Conservation (phyloP, 306 rosid genomes). For the Lupinus albus region DNA sequence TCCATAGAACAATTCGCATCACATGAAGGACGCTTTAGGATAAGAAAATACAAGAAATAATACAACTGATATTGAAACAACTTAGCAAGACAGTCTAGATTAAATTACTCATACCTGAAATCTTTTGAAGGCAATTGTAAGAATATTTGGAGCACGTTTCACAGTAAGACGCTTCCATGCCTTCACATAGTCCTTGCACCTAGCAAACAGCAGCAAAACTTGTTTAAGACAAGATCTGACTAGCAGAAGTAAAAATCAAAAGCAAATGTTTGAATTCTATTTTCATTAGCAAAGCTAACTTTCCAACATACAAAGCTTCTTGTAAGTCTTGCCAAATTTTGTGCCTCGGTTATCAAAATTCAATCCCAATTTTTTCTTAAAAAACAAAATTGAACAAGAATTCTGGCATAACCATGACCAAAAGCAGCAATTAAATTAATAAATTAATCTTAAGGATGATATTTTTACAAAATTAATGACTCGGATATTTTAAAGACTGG, state of each 20-base stretch:
- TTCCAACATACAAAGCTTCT: conserved; percentile 2
- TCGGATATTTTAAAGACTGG: background rate
- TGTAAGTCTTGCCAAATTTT: background rate
- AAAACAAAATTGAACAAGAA: background rate
- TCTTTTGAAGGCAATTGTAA: conserved; percentile 94
- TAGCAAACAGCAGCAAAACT: conserved; percentile 49
- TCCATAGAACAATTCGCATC: conserved; percentile 16
- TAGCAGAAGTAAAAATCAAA: conserved; percentile 29
- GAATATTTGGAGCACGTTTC: conserved; percentile 84
- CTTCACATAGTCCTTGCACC: conserved; percentile 97
- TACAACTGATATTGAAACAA: conserved; percentile 3
- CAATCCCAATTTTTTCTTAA: background rate
- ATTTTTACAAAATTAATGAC: background rate
- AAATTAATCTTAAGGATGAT: background rate
- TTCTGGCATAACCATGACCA: conserved; percentile 1
- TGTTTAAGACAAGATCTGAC: conserved; percentile 32
- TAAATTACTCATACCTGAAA: conserved; percentile 74
- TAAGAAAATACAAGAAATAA: conserved; percentile 21
- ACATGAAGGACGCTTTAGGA: conserved; percentile 1
- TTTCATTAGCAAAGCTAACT: conserved; percentile 13
- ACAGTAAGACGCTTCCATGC: conserved; percentile 89
- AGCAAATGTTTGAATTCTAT: conserved; percentile 28
- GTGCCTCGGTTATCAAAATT: background rate
- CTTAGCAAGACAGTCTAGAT: conserved; percentile 36
- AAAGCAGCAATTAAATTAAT: background rate